Conservation (phyloP, 495 filamentous ascomycete species). For the Chaetomium fimeti region DNA sequence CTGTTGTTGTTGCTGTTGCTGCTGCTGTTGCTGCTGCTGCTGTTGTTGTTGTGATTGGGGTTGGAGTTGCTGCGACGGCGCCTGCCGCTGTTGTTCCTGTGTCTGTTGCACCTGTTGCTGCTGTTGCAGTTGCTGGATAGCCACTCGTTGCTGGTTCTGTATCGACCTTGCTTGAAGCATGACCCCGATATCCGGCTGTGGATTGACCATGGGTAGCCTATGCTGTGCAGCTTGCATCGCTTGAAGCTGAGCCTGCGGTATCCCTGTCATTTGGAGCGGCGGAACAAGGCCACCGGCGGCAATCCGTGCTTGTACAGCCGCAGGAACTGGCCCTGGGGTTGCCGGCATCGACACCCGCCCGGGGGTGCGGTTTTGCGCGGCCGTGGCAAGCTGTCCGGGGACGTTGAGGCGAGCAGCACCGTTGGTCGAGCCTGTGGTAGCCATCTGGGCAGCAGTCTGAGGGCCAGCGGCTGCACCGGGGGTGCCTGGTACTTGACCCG, state of each 20-base stretch:
- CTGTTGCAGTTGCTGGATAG: constrained; percentile 60
- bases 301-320: constrained; percentile 44
- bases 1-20: constrained; percentile 33
- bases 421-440: constrained; percentile 41
- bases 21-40: constrained; percentile 27
- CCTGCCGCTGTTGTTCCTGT: constrained; percentile 40
- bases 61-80: constrained; percentile 48
- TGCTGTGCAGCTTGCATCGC: constrained; percentile 58
- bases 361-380: constrained; percentile 36
- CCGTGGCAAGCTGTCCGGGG: constrained; percentile 40
- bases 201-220: constrained; percentile 61
- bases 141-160: constrained; percentile 62
- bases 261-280: constrained; percentile 63
- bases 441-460: constrained; percentile 41
- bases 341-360: constrained; percentile 44
- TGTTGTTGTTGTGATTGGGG: constrained; percentile 38
- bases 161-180: constrained; percentile 59
- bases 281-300: constrained; percentile 49
- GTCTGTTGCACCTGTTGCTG: constrained; percentile 31
- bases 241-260: constrained; percentile 71
- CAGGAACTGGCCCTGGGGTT: constrained; percentile 42
- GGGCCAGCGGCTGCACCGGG: constrained; percentile 37
- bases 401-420: constrained; percentile 38
- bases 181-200: constrained; percentile 58
- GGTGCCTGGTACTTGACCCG: constrained; percentile 44